Percentiles rank a stretch among this genome's conserved stretches.
Conservation (phyloP, 2,329 filamentous ascomycete genomes). For the Penicillium psychrosexuale region DNA sequence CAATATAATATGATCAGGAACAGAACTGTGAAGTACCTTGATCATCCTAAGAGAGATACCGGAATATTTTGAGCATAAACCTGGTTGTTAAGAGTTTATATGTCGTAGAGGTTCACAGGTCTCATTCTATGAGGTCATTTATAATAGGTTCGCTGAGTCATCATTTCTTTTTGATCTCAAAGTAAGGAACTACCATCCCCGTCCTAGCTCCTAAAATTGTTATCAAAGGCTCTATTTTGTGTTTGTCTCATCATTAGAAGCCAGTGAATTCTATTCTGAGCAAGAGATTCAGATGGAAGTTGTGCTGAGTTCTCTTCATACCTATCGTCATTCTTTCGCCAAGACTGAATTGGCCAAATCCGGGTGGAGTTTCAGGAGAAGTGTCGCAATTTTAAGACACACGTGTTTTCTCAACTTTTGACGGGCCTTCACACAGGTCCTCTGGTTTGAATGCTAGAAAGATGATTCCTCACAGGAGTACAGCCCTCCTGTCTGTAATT, state of each 20-base stretch:
- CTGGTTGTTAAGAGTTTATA: background rate
- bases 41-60: background rate
- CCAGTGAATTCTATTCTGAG: background rate
- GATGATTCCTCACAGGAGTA: slow-evolving; percentile 43
- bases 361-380: slow-evolving; percentile 13
- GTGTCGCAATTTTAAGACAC: background rate
- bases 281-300: slow-evolving; percentile 2
- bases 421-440: slow-evolving; percentile 2
- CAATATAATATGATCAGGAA: background rate
- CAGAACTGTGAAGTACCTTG: background rate
- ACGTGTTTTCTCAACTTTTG: background rate
- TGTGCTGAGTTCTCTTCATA: background rate
- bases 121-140: background rate
- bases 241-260: slow-evolving; percentile 3
- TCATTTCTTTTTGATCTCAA: background rate
- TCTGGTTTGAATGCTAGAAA: slow-evolving; percentile 15
- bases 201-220: background rate
- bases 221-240: background rate
- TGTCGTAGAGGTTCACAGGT: background rate
- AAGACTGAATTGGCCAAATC: slow-evolving; percentile 11
- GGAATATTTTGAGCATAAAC: background rate
- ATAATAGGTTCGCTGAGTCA: background rate
- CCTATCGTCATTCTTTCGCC: background rate
- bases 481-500: slow-evolving; percentile 42
- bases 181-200: background rate